Evolutionary conservation across 306 rosid genomes (phyloP), one percentile per base, ranked within the genome.

Genomic region (Acacia crassicarpa): DNA sequence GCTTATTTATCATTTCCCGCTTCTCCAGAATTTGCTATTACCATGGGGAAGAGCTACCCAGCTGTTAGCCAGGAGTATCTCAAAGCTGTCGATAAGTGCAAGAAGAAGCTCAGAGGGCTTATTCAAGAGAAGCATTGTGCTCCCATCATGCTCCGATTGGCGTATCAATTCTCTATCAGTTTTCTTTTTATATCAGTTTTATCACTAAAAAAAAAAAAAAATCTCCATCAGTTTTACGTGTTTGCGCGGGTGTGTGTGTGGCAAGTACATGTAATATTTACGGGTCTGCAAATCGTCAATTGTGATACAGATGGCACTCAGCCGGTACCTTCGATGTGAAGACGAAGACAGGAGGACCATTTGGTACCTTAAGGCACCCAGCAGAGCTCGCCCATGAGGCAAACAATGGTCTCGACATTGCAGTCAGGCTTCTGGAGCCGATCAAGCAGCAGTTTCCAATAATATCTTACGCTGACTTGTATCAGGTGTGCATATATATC

Each of bases 341-440:
- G 61, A 87, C 90, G 19, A 89, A 66, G 83, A 84, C 90, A 1
- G 92, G 94, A 81, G 89, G 94, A 23, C 91, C 92, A 13, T 89
- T 89, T 45, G 94, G 90, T 46, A 85, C 94, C 13, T 84, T 89
- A 22, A 86, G 88, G 83, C 84, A 86, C 67, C 79, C 83, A 19
- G 90, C 79, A 30, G 94, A 84, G 78, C 94, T 87, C 19, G 83
- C 85, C 38, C 92, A 91, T 3, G 91, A 13, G 11, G 91, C 94
- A 22, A 89, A 89, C 88, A 91, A 77, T 14, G 94, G 94, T 30
- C 92, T 91, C 16, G 89, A 87, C 51, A 89, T 89, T 11, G 92
- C 88, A 1, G 83, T 91, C 27, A 81, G 83, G 84, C 88, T 87
- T 67, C 78, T 89, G 78, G 90, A 89, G 74, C 91, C 91, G 25